Evolutionary conservation across 2,329 filamentous ascomycete genomes (phyloP), one percentile per base, ranked within the genome.

Genomic region (Sarocladiaceae sp.): DNA sequence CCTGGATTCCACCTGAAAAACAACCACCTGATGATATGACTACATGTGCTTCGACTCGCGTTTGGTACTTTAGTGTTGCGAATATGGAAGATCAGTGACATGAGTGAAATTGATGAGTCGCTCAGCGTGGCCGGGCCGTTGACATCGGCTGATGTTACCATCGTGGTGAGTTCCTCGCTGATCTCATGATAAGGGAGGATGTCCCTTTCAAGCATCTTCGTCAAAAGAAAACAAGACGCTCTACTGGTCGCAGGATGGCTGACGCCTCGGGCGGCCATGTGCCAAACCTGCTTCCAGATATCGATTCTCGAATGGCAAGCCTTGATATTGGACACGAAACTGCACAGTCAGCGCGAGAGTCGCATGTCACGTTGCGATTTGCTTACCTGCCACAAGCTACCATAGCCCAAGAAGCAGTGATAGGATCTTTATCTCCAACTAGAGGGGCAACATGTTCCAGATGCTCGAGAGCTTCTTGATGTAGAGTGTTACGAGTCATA

Each of bases 1-100:
- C 89, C 84, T 57, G 91, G 87, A 58, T 84, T 84, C 91, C 93
- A 99, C 60, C 80, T 86, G 29, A 84, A 79, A 59, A 91, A 84
- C 1, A 94, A 67, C 94, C 94, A 99, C 59, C 84, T 79, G 52
- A 94, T 80, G 31, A 94, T 78, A 60, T 88, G 82, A 57, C 83
- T 87, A 33, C 83, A 84, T 3, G 84, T 87, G 35, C 76, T 75
- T 58, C 84, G 80, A 57, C 82, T 88, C 31, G 82, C 80, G 53
- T 81, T 85, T 2, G 89, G 87, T 40, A 87, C 82, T 60, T 86
- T 79, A 25, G 80, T 77, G 58, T 87, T 84, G 50, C 83, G 82
- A 36, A 83, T 72, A 52, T 84, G 78, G 31, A 94, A 73, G 37
- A 95, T 67, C 52, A 80, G 79, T 15, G 79, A 74, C 82, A 96